Evolutionary conservation across 495 filamentous ascomycete genomes (phyloP), one percentile per base, ranked within the genome.

Genomic region (Penicillium robsamsonii): DNA sequence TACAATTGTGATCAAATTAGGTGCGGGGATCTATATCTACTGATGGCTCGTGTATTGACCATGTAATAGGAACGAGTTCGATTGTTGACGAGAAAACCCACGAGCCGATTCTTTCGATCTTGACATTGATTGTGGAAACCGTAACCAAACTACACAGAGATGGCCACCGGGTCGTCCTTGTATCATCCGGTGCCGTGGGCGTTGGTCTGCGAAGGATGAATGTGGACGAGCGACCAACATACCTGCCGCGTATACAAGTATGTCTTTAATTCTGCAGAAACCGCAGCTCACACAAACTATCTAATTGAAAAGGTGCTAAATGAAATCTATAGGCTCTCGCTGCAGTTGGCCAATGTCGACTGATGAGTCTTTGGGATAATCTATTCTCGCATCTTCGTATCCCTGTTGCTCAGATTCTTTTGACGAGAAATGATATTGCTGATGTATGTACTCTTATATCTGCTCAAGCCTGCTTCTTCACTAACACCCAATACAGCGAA

Each of bases 61-160:
- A 45, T 47, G 18, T n/a, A 30, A 33, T 22, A 98, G 94, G 94
- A 60, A 97, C 94, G 24, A 96, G 91, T 73, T 98, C 94, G 13
- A 97, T 98, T 61, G 94, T 97, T 48, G 89, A 97, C 70, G 94
- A 98, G 68, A 90, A 86, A 62, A 96, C 89, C n/a, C 94, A 97
- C 73, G 88, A 96, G 59, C 95, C 95, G n/a, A 83, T 96, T 30
- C 80, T 97, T 20, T 95, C 92, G 9, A 96, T 91, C 54, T 75
- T 98, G 49, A 89, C 87, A 50, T 74, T 89, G 48, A 96, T 98
- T 60, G 94, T 96, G 35, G 92, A 97, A 71, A 97, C 95, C 5
- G 91, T 89, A 4, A 86, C 92, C 12, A 84, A 82, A 57, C 79
- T 98, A 48, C 86, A 82, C 58, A 88, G 90, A 68, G 89, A 96